Evolutionary conservation across 768 basidiomycete species (phyloP).

Genomic region (Fomitopsis serialis): DNA sequence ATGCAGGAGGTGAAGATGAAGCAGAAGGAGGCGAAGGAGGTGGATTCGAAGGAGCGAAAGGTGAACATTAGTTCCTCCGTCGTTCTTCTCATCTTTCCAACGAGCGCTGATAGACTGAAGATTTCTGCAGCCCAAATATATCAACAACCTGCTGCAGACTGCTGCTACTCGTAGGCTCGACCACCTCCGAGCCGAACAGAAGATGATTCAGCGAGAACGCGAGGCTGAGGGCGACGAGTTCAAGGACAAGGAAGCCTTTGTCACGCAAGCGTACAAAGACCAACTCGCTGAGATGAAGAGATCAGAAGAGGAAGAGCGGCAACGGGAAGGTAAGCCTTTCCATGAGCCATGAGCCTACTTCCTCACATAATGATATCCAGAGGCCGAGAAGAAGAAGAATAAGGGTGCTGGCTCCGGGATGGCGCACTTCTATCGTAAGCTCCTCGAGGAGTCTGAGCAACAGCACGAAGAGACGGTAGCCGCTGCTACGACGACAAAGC

Average conservation of each 20-base stretch:
- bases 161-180: constrained; percentile 89
- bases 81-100: background rate
- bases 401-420: constrained; percentile 63
- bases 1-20: constrained; percentile 84
- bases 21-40: constrained; percentile 74
- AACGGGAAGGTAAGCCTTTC: constrained; percentile 67
- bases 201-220: constrained; percentile 92
- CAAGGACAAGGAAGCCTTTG: constrained; percentile 93
- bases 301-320: constrained; percentile 91
- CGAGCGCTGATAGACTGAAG: constrained; percentile 14
- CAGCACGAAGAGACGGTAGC: constrained; percentile 85
- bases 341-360: background rate
- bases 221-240: constrained; percentile 93
- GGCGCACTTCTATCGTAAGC: constrained; percentile 76
- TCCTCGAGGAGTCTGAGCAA: constrained; percentile 75
- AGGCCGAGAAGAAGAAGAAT: constrained; percentile 57
- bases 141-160: constrained; percentile 67
- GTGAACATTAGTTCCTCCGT: constrained; percentile 32
- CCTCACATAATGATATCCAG: constrained; percentile 11
- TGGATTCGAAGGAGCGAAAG: constrained; percentile 72
- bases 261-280: constrained; percentile 94
- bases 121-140: constrained; percentile 81
- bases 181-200: constrained; percentile 91
- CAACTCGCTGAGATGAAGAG: constrained; percentile 89
- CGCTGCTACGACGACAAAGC: constrained; percentile 47